Conservation (phyloP, 495 filamentous ascomycete genomes). For the Aspergillus steynii region DNA sequence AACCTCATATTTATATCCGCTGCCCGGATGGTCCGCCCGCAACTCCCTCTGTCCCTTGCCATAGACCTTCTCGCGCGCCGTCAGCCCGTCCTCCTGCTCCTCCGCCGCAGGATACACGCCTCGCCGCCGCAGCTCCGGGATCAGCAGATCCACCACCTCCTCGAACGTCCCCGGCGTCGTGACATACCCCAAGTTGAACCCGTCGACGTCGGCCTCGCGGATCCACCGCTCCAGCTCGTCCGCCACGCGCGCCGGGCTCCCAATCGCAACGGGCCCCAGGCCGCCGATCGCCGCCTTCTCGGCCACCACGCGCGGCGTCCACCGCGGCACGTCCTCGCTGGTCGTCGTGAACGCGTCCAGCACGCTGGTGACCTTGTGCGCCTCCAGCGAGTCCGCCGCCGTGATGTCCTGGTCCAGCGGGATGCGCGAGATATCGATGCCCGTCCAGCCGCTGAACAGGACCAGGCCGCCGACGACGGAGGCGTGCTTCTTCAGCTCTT, state of each 20-base stretch:
- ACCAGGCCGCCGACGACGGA: conserved; percentile 58
- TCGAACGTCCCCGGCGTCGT: conserved; percentile 62
- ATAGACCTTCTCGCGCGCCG: conserved; percentile 61
- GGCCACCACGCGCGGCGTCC: conserved; percentile 54
- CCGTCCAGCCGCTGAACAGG: conserved; percentile 62
- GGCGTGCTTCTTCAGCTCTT: conserved; percentile 51
- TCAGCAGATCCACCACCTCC: conserved; percentile 59
- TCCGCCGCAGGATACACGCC: conserved; percentile 45
- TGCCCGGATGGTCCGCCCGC: conserved; percentile 54
- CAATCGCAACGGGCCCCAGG: conserved; percentile 51
- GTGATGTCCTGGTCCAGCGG: conserved; percentile 58
- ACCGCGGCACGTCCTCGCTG: conserved; percentile 49
- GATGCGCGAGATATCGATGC: conserved; percentile 59
- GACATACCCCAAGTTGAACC: conserved; percentile 56
- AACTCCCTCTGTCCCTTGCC: conserved; percentile 56
- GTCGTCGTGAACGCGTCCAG: conserved; percentile 52
- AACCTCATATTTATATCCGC: conserved; percentile 57
- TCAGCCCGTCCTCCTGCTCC: conserved; percentile 49
- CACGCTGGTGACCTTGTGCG: conserved; percentile 51
- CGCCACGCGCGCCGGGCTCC: conserved; percentile 54
- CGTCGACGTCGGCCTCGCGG: conserved; percentile 59
- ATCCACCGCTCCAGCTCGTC: conserved; percentile 62
- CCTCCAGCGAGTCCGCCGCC: conserved; percentile 51
- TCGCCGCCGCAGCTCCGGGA: conserved; percentile 58
- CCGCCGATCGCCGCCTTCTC: conserved; percentile 61